Base-by-base conservation (phyloP, 2,329 filamentous ascomycete genomes). In the Alternaria metachromatica region DNA sequence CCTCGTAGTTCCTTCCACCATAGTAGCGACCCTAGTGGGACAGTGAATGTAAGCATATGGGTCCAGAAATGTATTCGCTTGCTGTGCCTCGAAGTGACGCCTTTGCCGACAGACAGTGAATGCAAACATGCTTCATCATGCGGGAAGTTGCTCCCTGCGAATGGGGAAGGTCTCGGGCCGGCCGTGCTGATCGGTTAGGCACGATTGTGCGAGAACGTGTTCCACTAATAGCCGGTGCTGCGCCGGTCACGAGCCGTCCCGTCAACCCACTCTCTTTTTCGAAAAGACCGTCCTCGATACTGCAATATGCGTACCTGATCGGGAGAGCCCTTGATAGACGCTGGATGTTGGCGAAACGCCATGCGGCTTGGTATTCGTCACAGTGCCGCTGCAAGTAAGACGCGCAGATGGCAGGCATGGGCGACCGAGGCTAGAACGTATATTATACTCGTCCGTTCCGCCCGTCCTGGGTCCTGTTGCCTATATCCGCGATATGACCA, bases 361-460 rank as follows among this genome's bases (percentile, higher is more conserved):
- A 45, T 37, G 25, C 43, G 37, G 48, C 48, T 54, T 55, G 18
- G 49, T 18, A 54, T 54, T 33, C 48, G 48, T 54, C 49, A 54
- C 57, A 20, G 41, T 25, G 12, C 48, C 49, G 57, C 57, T 59
- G 49, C 49, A 54, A 45, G 57, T 54, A 54, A 59, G 57, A 59
- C 49, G 48, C 28, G 26, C 57, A 59, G 49, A 23, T 26, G 33
- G 41, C 41, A 28, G 30, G 48, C 48, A 20, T 26, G 21, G 57
- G 50, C 23, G 48, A 28, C 9, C 25, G 26, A 46, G 49, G 50
- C 57, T 46, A 54, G 30, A 30, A 33, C 57, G 15, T 46, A 54
- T 23, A 15, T 21, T 41, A 25, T 23, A 25, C 28, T 45, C 25
- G 37, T 15, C n/a, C 26, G 37, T 33, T 59, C 30, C 18, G 33